These are phyloP conservation scores for Brassica carinata DNA, from an alignment of 345 rosid genomes.

Conservation along the genomic window DNA sequence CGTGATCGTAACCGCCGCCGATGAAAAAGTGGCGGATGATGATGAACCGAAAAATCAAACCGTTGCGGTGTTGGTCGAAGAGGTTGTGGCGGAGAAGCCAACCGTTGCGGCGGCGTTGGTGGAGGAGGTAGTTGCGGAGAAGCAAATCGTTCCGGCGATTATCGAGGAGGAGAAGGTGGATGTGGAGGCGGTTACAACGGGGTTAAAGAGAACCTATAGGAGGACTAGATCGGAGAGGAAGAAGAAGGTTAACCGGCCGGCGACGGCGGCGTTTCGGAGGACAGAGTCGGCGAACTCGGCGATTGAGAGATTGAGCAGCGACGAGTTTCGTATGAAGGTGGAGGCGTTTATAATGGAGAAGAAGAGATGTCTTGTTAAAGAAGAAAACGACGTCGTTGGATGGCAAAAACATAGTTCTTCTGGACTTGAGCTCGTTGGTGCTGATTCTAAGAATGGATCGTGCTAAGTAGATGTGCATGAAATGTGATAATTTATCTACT, in stretches of 20 bases:
- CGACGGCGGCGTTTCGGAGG: conserved; percentile 1
- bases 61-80: neutral
- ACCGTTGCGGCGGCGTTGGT: conserved; percentile 9
- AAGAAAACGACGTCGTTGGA: neutral
- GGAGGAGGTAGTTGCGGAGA: neutral
- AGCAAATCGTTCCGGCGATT: conserved; percentile 16
- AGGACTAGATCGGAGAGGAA: conserved; percentile 29
- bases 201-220: neutral
- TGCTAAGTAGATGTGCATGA: neutral
- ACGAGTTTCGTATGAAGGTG: conserved; percentile 23
- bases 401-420: neutral
- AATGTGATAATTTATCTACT: neutral
- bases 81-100: neutral
- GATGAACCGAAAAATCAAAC: conserved; percentile 9
- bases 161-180: neutral
- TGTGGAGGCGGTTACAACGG: neutral
- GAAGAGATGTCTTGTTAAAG: neutral
- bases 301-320: conserved; percentile 24
- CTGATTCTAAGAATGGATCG: neutral
- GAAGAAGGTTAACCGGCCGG: neutral
- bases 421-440: conserved; percentile 4
- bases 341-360: conserved; percentile 24
- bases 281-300: conserved; percentile 21
- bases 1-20: conserved; percentile 14
- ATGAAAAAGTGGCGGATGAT: neutral